Base-by-base conservation (phyloP, 1,284 basidiomycete genomes). In the Ganoderma lucidum region DNA sequence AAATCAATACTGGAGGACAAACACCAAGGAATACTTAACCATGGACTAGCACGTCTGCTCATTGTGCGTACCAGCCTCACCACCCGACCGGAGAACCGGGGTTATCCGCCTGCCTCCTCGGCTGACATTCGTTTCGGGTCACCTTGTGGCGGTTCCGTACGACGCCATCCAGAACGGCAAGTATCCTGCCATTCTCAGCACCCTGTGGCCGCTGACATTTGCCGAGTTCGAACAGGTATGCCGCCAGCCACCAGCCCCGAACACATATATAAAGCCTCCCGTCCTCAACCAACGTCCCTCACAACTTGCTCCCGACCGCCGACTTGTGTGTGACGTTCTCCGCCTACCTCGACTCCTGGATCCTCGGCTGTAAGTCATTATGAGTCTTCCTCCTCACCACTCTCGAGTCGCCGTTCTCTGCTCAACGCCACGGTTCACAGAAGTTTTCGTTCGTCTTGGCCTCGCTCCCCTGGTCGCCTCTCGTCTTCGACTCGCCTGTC, bases 391-490 rank as follows among this genome's bases (percentile, higher is more conserved):
- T 41, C 56, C 23, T 37, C 39, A 23, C n/a, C 17, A 3, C 35
- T n/a, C 35, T 60, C 37, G 9, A 23, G 10, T 8, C 19, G 28
- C 58, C n/a, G 9, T 39, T 37, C 39, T 9, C 37, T 23, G 41
- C 58, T 60, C 32, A 37, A 41, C 37, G 37, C 39, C 37, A 60
- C 37, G 9, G 5, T 28, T 15, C 32, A 35, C 58, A 37, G 58
- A 60, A 58, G 10, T 60, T n/a, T n/a, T 60, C 17, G 37, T 60
- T 41, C n/a, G 58, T 39, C n/a, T 28, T 37, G n/a, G 19, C 39
- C 55, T 6, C 12, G 8, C 55, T 58, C 5, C 30, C 12, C 32
- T 35, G 28, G 55, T 19, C 17, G 55, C 30, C 28, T 15, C 28
- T 14, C 19, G 15, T 58, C 35, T 14, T 32, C 55, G 4, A 3